Evolutionary conservation across 108 stramenopile species (phyloP), one percentile per base, ranked within the genome.

Genomic region (Hondaea fermentalgiana): DNA sequence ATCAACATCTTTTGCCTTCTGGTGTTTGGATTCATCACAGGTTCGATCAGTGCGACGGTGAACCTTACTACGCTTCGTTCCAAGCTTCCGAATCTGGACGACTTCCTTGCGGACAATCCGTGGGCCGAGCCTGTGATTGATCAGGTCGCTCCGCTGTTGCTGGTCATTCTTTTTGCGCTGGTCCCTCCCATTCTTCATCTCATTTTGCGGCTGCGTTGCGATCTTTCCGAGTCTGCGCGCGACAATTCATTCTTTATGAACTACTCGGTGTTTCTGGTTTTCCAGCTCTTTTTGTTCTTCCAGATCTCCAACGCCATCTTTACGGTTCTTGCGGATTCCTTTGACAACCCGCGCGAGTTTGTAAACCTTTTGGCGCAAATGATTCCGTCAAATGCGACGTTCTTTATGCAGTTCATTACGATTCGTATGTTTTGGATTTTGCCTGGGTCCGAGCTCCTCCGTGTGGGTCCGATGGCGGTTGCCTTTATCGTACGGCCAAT

Each of bases 311-410:
- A 43, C 42, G 58, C 60, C 64, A n/a, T 64, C 64, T 47, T 60
- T 60, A n/a, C 5, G 28, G n/a, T 88, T 25, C 4, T 88, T 5
- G 17, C 60, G 19, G 45, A 43, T 12, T 44, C 60, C 19, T 59
- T 60, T 5, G 88, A 64, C 43, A 69, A 64, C 51, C 88, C 88
- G 44, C 88, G 88, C 21, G 88, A 88, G 44, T 60, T 60, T 21
- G 21, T 88, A 44, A 44, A 60, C 44, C n/a, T 88, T 21, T 10
- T 88, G 5, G 60, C 60, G 16, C 28, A 17, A 19, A 44, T 21
- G 58, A 51, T 88, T 44, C 43, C 88, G 5, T 10, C 19, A 10
- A 17, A 60, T 5, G 16, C 88, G 60, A 60, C 60, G 44, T 88
- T 64, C 64, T 88, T 69, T 23, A 60, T 88, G 60, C 35, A 29